Percentiles rank a stretch among this genome's conserved stretches.
These are phyloP conservation scores for Populus simonii DNA, from an alignment of 345 rosid genomes.

Conservation along the genomic window DNA sequence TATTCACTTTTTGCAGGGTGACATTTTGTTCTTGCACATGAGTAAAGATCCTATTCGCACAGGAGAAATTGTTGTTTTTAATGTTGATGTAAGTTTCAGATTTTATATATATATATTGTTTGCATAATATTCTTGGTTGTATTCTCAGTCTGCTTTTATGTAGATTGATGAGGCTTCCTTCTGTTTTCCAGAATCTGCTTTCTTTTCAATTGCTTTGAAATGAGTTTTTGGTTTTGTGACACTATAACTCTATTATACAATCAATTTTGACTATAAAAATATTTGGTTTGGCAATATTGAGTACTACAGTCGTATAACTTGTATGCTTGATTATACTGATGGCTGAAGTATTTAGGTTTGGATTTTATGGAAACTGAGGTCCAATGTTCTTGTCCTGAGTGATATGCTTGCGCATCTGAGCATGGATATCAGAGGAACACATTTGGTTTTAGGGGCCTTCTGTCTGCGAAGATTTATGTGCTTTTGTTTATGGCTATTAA, in stretches of 20 bases:
- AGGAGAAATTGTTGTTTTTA: conserved; percentile 97
- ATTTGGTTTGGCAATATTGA: not conserved
- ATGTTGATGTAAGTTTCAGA: conserved; percentile 68
- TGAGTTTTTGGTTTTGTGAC: not conserved
- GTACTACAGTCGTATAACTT: not conserved
- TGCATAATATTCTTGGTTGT: not conserved
- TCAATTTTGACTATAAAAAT: too few species aligned
- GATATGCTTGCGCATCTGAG: not conserved
- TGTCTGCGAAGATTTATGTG: not conserved
- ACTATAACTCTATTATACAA: not conserved
- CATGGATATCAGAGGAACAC: not conserved
- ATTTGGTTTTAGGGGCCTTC: not conserved
- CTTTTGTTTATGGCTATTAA: not conserved
- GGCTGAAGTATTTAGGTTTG: not conserved
- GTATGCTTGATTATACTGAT: not conserved
- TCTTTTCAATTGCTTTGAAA: not conserved
- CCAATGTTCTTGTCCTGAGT: not conserved
- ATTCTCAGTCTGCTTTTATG: not conserved
- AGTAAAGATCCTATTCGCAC: conserved; percentile 88
- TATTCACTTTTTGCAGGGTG: conserved; percentile 56
- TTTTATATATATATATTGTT: not conserved
- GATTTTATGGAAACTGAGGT: not conserved
- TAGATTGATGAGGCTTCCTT: not conserved
- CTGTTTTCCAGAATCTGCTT: not conserved
- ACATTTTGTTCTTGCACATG: conserved; percentile 90